These are phyloP conservation scores for Fusarium dimerum DNA, from an alignment of 2,329 filamentous ascomycete genomes.

Conservation along the genomic window DNA sequence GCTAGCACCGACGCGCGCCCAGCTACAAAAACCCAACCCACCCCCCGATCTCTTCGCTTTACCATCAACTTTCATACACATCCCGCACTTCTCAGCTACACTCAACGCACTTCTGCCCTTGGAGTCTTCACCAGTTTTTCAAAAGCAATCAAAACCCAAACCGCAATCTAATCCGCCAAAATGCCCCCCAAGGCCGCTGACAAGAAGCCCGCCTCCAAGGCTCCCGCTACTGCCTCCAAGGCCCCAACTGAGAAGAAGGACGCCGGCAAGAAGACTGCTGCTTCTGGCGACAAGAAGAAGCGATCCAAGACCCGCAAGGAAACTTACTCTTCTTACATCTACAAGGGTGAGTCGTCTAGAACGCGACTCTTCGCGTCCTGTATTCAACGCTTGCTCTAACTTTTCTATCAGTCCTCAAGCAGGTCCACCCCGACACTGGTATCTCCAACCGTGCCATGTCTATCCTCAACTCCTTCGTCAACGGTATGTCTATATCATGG, in stretches of 20 bases:
- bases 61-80: constrained; percentile 47
- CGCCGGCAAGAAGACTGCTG: constrained; percentile 98
- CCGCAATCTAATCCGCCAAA: constrained; percentile 35
- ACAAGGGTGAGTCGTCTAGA: constrained; percentile 76
- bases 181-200: constrained; percentile 98
- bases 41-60: constrained; percentile 52
- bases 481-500: constrained; percentile 65
- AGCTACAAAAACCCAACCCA: constrained; percentile 61
- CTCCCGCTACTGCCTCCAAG: constrained; percentile 72
- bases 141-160: constrained; percentile 14
- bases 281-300: constrained; percentile 99
- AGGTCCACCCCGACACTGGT: constrained; percentile 99
- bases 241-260: constrained; percentile 96
- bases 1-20: constrained; percentile 51
- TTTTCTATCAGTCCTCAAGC: constrained; percentile 80
- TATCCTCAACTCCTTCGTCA: constrained; percentile 99
- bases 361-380: constrained; percentile 11
- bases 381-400: constrained; percentile 20
- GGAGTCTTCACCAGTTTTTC: constrained; percentile 12
- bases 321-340: constrained; percentile 99
- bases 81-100: constrained; percentile 36
- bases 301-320: constrained; percentile 99
- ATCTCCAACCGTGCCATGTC: constrained; percentile 99
- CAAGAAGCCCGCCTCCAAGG: constrained; percentile 99
- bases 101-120: too few relatives aligned